Evolutionary conservation across 257 asterid species (phyloP), one percentile per base, ranked within the genome.

Genomic region (Penstemon newberryi): DNA sequence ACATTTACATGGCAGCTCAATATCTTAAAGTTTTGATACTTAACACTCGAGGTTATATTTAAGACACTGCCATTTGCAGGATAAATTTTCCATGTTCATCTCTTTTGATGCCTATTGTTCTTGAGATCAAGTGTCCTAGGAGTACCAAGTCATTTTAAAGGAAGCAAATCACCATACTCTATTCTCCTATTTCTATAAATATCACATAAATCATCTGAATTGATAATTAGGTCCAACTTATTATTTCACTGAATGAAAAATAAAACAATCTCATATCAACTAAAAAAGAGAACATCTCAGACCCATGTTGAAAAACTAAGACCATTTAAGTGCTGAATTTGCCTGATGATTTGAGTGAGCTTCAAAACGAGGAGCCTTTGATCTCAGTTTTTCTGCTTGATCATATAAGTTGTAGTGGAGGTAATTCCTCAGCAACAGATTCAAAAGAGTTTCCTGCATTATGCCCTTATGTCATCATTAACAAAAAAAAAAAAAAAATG

Each of bases 301-400:
- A 25, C 33, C 11, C 64, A 49, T 9, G 18, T 49, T 3, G n/a
- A 49, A 13, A 3, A 9, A 10, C 5, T 3, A 15, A 38, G 40
- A 12, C 13, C 45, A 7, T 38, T 45, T 12, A 5, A 38, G 8
- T 58, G 19, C 5, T 58, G 38, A 50, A 73, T 55, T 68, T 76
- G 72, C 96, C 89, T 89, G 96, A 79, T 85, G 92, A 70, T 87
- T 87, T 44, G 96, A 89, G 77, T 85, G 95, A 67, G 95, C 92
- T 77, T 87, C 90, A 65, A 83, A 80, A 43, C 88, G 95, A 58
- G 89, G 92, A 52, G 95, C 95, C 78, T 87, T 89, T n/a, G 95
- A 83, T 66, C 96, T 85, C 74, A 89, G 77, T 70, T 89, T 87
- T 72, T 89, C 96, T 37, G 96, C 96, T 71, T 85, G 95, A 70